phyloP scores from a whole-genome alignment of 148 eudicot genomes.

The Pouteria glomerata region DNA sequence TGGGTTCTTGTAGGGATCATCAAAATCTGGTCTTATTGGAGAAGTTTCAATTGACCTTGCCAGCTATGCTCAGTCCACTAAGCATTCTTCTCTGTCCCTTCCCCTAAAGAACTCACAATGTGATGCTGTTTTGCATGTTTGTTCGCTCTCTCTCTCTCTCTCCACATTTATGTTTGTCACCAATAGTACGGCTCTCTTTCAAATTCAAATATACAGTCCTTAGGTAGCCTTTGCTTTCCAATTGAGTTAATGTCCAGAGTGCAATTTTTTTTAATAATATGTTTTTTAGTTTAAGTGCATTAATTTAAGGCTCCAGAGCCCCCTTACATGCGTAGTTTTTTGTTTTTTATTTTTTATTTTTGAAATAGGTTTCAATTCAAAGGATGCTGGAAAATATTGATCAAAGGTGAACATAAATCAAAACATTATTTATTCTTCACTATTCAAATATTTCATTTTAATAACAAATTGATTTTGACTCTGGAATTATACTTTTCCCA shows the following conservation, averaged over 20 bases:
- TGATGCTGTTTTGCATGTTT: constrained; percentile 71
- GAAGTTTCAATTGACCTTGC: constrained; percentile 90
- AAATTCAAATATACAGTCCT: not conserved
- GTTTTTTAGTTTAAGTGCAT: not conserved
- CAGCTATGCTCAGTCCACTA: constrained; percentile 55
- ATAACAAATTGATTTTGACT: not conserved
- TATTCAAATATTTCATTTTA: not conserved
- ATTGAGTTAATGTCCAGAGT: not conserved
- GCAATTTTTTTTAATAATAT: constrained; percentile 8
- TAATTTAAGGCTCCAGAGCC: not conserved
- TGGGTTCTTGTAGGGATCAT: constrained; percentile 47
- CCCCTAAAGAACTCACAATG: constrained; percentile 68
- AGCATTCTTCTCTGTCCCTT: constrained; percentile 63
- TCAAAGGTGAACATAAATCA: constrained; percentile 50
- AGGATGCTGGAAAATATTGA: constrained; percentile 62
- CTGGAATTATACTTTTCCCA: constrained; percentile 17
- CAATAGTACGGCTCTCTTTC: not conserved
- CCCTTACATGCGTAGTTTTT: not conserved
- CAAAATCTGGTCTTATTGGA: constrained; percentile 67
- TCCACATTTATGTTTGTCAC: constrained; percentile 1
- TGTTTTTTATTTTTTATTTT: not conserved
- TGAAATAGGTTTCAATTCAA: constrained; percentile 73
- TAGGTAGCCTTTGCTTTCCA: not conserved
- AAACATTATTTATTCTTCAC: not conserved
- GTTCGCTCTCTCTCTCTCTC: constrained; percentile 24